Base-by-base conservation (phyloP, 225 moss, liverwort and hornwort genomes). In the Rhytidiadelphus loreus region DNA sequence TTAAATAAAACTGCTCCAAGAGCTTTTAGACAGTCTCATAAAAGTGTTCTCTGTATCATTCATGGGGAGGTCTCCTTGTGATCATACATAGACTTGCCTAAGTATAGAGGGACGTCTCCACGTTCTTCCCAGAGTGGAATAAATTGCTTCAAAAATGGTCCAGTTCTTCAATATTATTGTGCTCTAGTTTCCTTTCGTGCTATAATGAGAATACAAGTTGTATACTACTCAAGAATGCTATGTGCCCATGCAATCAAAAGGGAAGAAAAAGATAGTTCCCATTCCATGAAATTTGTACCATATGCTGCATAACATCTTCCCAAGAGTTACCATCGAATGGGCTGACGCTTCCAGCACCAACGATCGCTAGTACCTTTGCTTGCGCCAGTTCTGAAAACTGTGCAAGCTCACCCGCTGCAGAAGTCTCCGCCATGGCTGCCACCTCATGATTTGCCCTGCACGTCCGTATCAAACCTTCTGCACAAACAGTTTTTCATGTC, bases 241-340 rank as follows among this genome's bases (percentile, higher is more conserved):
- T 64, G 55, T 86, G 63, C 22, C 81, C 44, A 73, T 55, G 73
- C 62, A 44, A 62, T 89, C 63, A 60, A 79, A 83, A n/a, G 21
- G 37, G 29, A 86, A 81, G 57, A 37, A 25, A 60, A 83, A 9
- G 33, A 69, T 28, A 69, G 39, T 35, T 60, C 30, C 52, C 64
- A 87, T 80, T 65, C 48, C 87, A 74, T 74, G 60, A 89, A 85
- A 35, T 83, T 39, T 93, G 84, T 93, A 97, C 97, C 96, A 94
- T 93, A 85, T 96, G 97, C 89, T 87, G 91, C 96, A 97, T 94
- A 63, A 97, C 96, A 46, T 96, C 95, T 88, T 95, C 93, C 97
- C 97, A 97, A 10, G 94, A 92, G 75, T 93, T 94, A 44, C 90
- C 95, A 87, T 91, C 90, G 78, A 97, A 95, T 25, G 96, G 97